Evolutionary conservation across 257 asterid species (phyloP).

Genomic region (Solanum pennellii): DNA sequence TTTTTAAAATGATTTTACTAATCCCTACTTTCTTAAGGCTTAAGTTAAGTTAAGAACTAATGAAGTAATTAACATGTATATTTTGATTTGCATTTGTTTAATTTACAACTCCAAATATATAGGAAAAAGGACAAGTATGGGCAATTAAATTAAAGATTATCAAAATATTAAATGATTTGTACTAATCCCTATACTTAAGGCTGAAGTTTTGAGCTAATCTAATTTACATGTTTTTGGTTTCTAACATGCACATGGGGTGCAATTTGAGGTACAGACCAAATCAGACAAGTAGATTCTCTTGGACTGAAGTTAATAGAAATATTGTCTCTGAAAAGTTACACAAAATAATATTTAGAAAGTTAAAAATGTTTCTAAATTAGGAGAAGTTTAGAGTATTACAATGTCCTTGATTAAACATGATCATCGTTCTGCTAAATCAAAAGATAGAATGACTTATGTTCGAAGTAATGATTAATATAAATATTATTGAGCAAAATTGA

Average conservation of each 20-base stretch:
- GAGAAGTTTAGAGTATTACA: background rate
- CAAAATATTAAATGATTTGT: background rate
- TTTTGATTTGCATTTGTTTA: background rate
- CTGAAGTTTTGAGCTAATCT: background rate
- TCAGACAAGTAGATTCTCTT: background rate
- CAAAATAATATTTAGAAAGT: background rate
- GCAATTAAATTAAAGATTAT: background rate
- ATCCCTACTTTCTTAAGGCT: background rate
- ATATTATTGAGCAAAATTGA: background rate
- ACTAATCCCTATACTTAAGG: background rate
- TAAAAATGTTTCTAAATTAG: background rate
- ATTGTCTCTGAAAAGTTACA: background rate
- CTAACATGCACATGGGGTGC: background rate
- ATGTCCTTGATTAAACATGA: background rate
- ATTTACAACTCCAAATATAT: background rate
- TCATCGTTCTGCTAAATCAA: background rate
- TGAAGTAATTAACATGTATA: background rate
- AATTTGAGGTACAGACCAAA: background rate
- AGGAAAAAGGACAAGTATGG: background rate
- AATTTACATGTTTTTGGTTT: background rate
- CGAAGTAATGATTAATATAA: background rate
- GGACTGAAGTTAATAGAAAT: background rate
- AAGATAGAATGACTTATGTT: fast-evolving
- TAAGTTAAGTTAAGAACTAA: background rate
- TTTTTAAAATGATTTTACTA: background rate